These are phyloP conservation scores for Monosporascus sp. DNA, from an alignment of 2,329 filamentous ascomycete species.

Conservation along the genomic window DNA sequence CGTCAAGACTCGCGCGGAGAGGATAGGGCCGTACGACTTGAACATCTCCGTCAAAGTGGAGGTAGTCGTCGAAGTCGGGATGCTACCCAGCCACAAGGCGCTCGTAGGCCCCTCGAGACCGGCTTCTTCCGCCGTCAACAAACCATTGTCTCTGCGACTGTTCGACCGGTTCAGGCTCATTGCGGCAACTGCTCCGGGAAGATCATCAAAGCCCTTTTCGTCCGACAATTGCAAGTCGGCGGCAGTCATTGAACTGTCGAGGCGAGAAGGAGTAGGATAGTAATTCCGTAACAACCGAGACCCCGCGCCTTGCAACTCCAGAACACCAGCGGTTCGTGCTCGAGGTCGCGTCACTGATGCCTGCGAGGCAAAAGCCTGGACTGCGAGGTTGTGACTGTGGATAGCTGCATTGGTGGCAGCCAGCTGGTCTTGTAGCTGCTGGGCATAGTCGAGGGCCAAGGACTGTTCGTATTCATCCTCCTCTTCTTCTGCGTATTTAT, in stretches of 20 bases:
- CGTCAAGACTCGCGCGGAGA: constrained; percentile 87
- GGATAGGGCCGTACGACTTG: constrained; percentile 82
- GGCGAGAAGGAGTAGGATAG: constrained; percentile 64
- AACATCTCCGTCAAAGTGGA: constrained; percentile 95
- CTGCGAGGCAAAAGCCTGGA: constrained; percentile 77
- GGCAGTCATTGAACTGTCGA: constrained; percentile 70
- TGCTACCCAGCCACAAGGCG: constrained; percentile 94
- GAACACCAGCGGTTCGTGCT: constrained; percentile 83
- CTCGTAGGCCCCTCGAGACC: constrained; percentile 85
- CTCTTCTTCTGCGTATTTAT: constrained; percentile 89
- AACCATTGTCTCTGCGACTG: constrained; percentile 55
- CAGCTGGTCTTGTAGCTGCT: constrained; percentile 55
- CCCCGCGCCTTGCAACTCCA: constrained; percentile 64
- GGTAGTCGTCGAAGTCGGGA: constrained; percentile 92
- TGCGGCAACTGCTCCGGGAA: constrained; percentile 75
- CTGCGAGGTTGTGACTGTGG: constrained; percentile 85
- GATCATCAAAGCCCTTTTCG: constrained; percentile 71
- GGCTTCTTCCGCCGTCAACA: constrained; percentile 69
- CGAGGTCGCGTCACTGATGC: constrained; percentile 77
- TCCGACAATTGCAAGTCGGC: constrained; percentile 71
- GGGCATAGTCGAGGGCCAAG: constrained; percentile 53
- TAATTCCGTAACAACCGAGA: constrained; percentile 64
- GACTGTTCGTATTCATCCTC: constrained; percentile 66
- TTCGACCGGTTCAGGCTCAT: constrained; percentile 67
- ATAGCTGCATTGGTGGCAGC: constrained; percentile 66